These are phyloP conservation scores for Russula abietina DNA, from an alignment of 768 basidiomycete species.

Conservation along the genomic window DNA sequence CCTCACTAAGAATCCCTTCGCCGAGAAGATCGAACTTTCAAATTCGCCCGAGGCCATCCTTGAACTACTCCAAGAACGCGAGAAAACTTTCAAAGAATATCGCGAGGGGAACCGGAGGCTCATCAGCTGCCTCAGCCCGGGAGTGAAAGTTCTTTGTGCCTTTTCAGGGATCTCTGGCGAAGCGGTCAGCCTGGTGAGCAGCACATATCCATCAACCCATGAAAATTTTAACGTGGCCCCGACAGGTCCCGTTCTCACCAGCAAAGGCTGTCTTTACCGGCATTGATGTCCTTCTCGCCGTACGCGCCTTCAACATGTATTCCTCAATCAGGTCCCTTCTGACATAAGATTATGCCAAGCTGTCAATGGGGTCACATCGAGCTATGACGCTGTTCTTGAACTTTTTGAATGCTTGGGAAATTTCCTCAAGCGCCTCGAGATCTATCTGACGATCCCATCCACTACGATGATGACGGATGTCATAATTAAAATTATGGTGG, in stretches of 20 bases:
- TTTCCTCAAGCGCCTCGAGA: neutral
- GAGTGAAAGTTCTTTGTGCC: neutral
- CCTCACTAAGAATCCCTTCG: neutral
- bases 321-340: neutral
- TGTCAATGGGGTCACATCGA: neutral
- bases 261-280: neutral
- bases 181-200: neutral
- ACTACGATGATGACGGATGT: neutral
- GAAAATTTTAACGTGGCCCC: neutral
- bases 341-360: neutral
- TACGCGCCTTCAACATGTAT: neutral
- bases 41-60: neutral
- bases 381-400: neutral
- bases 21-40: neutral
- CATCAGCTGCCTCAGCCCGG: neutral
- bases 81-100: constrained; percentile 2
- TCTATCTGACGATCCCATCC: neutral
- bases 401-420: neutral
- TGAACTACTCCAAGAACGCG: constrained; percentile 1
- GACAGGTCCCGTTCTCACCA: neutral
- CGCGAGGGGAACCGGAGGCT: neutral
- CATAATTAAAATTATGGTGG: neutral
- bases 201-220: neutral
- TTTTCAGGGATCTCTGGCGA: neutral
- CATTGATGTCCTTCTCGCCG: neutral